phyloP scores from a whole-genome alignment of 768 basidiomycete species.

The Boletus patriciae region DNA sequence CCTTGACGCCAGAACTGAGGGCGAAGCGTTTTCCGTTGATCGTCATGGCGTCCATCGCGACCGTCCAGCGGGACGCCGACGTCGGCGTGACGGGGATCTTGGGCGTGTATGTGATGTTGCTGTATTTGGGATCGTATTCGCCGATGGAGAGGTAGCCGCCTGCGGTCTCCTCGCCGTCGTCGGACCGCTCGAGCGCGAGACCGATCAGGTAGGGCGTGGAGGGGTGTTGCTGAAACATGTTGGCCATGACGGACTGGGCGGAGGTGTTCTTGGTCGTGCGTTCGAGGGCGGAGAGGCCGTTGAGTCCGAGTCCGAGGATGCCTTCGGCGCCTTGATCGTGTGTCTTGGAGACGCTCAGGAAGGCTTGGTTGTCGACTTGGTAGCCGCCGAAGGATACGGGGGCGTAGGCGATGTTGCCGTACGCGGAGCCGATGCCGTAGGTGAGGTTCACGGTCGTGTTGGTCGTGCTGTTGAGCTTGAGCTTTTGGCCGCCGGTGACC shows the following conservation, averaged over 20 bases:
- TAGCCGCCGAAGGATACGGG: constrained; percentile 38
- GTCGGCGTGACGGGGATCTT: constrained; percentile 37
- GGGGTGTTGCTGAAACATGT: constrained; percentile 40
- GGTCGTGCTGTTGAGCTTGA: constrained; percentile 33
- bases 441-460: constrained; percentile 31
- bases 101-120: constrained; percentile 31
- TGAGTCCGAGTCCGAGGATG: constrained; percentile 30
- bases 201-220: constrained; percentile 41
- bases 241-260: constrained; percentile 37
- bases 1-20: constrained; percentile 33
- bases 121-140: constrained; percentile 40
- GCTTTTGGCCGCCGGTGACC: constrained; percentile 18
- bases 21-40: constrained; percentile 32
- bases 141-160: constrained; percentile 46
- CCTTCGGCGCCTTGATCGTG: constrained; percentile 18
- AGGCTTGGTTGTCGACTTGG: constrained; percentile 28
- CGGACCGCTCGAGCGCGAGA: constrained; percentile 42
- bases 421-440: constrained; percentile 42
- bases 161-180: constrained; percentile 39
- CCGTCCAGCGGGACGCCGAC: constrained; percentile 42
- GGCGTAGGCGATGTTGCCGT: constrained; percentile 38
- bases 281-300: constrained; percentile 24
- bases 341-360: constrained; percentile 23
- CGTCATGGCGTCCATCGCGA: constrained; percentile 39
- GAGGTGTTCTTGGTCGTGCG: constrained; percentile 16